Evolutionary conservation across 176 grass and related monocot genomes (phyloP).

Genomic region (Melocanna baccifera): DNA sequence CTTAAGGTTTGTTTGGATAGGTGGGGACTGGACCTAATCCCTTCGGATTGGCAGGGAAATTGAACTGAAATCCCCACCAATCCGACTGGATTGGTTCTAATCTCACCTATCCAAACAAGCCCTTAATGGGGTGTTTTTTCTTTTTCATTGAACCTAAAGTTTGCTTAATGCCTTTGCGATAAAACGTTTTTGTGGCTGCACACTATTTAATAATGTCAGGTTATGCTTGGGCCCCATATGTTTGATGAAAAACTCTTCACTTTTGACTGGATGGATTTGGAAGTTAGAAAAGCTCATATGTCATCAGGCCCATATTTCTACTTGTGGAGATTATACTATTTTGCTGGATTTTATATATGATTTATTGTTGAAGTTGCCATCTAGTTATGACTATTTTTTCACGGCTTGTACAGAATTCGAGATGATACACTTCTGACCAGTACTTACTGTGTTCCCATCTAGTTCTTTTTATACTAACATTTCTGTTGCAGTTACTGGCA

Average conservation of each 20-base stretch:
- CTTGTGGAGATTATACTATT: background rate
- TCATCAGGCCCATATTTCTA: background rate
- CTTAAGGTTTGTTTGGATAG: background rate
- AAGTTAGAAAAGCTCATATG: background rate
- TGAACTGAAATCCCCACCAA: too few species aligned
- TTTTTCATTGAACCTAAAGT: too few species aligned
- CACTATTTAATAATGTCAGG: background rate
- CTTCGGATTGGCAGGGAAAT: too few species aligned
- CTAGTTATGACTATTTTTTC: background rate
- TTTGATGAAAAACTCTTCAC: background rate
- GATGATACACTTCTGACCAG: background rate
- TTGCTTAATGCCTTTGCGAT: background rate
- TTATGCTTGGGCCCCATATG: background rate
- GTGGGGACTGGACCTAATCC: too few species aligned
- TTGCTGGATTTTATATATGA: background rate
- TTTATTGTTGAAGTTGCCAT: background rate
- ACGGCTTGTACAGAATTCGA: background rate
- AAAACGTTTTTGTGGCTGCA: background rate
- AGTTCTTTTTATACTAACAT: slow-evolving; percentile 8
- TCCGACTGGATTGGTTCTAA: too few species aligned
- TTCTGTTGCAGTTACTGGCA: slow-evolving; percentile 61
- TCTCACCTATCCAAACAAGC: too few species aligned
- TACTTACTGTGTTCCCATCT: background rate
- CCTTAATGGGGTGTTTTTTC: too few species aligned
- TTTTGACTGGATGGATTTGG: background rate